Percentiles rank a stretch among this genome's conserved stretches.
Conservation (phyloP, 768 basidiomycete genomes). For the Termitomyces titanicus region DNA sequence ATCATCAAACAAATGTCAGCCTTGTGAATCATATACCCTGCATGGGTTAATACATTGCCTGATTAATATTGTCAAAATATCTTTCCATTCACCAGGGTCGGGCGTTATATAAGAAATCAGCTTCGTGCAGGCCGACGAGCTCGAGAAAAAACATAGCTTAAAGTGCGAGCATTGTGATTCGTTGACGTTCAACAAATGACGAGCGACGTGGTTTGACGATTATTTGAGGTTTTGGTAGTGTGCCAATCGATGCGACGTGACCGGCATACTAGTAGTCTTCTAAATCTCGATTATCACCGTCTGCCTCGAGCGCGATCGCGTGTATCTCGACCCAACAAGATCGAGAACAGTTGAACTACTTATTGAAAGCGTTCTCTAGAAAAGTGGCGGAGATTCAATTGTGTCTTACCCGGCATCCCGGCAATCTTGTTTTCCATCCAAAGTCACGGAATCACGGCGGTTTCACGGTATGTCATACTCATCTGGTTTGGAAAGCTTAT, state of each 20-base stretch:
- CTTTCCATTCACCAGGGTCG: slow-evolving; percentile 24
- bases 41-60: slow-evolving; percentile 19
- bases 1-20: not conserved
- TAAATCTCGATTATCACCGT: too few species aligned
- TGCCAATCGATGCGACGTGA: not conserved
- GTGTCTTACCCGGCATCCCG: not conserved
- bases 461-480: too few species aligned
- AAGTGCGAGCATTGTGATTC: slow-evolving; percentile 1
- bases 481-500: too few species aligned
- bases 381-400: not conserved
- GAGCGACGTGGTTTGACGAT: not conserved
- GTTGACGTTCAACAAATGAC: not conserved
- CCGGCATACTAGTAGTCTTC: too few species aligned
- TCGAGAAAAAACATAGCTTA: not conserved
- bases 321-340: too few species aligned
- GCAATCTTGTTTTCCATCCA: too few species aligned
- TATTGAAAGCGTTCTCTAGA: too few species aligned
- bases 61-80: slow-evolving; percentile 23
- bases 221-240: not conserved
- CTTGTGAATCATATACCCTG: not conserved
- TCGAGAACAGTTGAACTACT: too few species aligned
- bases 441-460: too few species aligned
- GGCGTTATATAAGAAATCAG: not conserved
- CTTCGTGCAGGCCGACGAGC: not conserved
- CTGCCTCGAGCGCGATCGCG: too few species aligned